phyloP scores from a whole-genome alignment of 306 rosid species.

The Trifolium repens region DNA sequence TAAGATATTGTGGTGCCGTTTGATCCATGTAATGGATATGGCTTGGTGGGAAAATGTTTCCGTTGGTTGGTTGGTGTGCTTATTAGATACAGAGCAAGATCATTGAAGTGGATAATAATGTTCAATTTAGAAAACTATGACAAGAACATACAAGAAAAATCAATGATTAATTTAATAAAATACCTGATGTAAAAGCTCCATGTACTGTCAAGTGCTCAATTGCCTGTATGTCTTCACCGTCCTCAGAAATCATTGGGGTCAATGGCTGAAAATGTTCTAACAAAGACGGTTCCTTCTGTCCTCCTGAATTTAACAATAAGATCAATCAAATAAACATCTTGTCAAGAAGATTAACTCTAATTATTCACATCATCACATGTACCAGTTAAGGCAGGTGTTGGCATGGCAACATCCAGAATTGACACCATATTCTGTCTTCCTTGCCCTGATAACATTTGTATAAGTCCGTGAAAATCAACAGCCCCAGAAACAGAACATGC shows the following conservation, averaged over 20 bases:
- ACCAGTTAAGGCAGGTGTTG: conserved; percentile 81
- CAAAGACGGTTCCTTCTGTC: conserved; percentile 49
- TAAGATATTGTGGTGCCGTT: not conserved
- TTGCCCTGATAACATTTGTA: conserved; percentile 76
- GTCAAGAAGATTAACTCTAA: conserved; percentile 14
- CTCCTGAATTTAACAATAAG: conserved; percentile 57
- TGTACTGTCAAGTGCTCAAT: conserved; percentile 68
- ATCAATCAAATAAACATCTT: conserved; percentile 43
- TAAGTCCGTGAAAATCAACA: conserved; percentile 62
- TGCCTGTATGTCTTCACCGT: conserved; percentile 62
- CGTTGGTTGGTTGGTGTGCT: conserved; percentile 3
- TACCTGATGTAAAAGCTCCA: conserved; percentile 82
- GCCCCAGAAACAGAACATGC: conserved; percentile 69
- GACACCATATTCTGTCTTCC: conserved; percentile 80
- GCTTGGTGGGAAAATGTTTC: not conserved
- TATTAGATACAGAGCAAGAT: not conserved
- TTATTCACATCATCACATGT: conserved; percentile 26
- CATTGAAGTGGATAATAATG: conserved; percentile 2
- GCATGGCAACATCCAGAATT: conserved; percentile 84
- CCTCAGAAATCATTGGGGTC: conserved; percentile 72
- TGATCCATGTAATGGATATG: not conserved
- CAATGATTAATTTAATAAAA: conserved; percentile 11
- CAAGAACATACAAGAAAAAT: not conserved
- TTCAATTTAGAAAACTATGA: conserved; percentile 25
- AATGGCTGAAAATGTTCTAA: conserved; percentile 62